Evolutionary conservation across 768 basidiomycete genomes (phyloP), one percentile per base, ranked within the genome.

Genomic region (Hebeloma cylindrosporum): DNA sequence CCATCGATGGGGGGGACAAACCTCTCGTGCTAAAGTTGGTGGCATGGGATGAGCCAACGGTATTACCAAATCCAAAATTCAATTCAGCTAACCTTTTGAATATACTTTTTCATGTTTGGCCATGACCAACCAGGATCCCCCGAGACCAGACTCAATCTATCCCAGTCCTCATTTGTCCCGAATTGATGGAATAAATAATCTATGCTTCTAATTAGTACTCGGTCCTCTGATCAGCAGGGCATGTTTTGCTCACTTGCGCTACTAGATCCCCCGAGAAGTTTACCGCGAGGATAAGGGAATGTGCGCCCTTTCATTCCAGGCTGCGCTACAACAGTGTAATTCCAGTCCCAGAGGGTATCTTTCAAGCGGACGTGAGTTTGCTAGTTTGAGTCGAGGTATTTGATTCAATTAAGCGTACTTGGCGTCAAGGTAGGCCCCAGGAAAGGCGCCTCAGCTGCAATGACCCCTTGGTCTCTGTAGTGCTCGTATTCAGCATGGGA

Each of bases 91-190:
- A 67, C 68, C 49, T 64, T 63, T 21, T 51, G 48, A 35, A 62
- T 58, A 42, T 64, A 70, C 25, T 62, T 53, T 16, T 60, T 51
- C 26, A 72, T 57, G 7, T 52, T 55, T 16, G 59, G 43, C 71
- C 71, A 72, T 17, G 56, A 55, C 69, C 67, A 71, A 5, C 63
- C 61, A 9, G 47, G 18, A 40, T 72, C 69, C 6, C 60, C 61
- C 9, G 65, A 62, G 11, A 63, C 47, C 8, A 29, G 37, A 2
- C 63, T 66, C 14, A 59, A 62, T 11, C 63, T 61, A 34, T 71
- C 59, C 40, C 53, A 69, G 39, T 72, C 70, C 25, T 67, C 66
- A 2, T 35, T 49, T 1, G 65, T 53, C 3, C 69, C 67, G 23
- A 61, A 59, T 3, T 64, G 66, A 39, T 64, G 67, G 7, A 64